Percentiles rank a stretch among this genome's conserved stretches.
Conservation (phyloP, 371 early-diverging fungal genomes). For the Actinomortierella wolfii region DNA sequence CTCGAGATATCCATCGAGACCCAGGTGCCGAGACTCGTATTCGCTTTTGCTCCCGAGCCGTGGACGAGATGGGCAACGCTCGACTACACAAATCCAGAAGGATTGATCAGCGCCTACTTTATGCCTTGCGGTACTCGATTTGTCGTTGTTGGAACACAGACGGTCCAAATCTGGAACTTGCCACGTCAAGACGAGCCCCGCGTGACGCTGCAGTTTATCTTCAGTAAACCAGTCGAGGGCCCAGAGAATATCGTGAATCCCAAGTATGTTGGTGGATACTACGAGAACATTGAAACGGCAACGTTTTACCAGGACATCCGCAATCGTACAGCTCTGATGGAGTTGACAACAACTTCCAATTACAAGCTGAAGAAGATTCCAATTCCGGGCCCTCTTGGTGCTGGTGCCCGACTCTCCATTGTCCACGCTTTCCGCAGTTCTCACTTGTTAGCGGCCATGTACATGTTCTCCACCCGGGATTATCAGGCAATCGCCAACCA, state of each 20-base stretch:
- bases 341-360: slow-evolving; percentile 34
- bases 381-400: slow-evolving; percentile 27
- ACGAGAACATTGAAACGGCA: slow-evolving; percentile 12
- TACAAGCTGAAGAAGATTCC: slow-evolving; percentile 14
- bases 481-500: slow-evolving; percentile 4
- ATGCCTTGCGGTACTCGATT: slow-evolving; percentile 31
- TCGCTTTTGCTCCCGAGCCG: slow-evolving; percentile 44
- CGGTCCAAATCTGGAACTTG: slow-evolving; percentile 42
- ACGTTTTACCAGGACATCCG: slow-evolving; percentile 18
- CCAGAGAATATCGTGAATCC: no score
- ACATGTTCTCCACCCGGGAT: slow-evolving; percentile 19
- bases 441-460: slow-evolving; percentile 32
- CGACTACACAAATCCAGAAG: slow-evolving; percentile 30
- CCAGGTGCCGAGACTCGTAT: slow-evolving; percentile 10
- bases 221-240: slow-evolving; percentile 38
- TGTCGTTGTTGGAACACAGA: slow-evolving; percentile 33
- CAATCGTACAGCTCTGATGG: slow-evolving; percentile 19
- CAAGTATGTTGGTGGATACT: slow-evolving; percentile 34
- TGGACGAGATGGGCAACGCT: slow-evolving; percentile 43
- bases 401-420: slow-evolving; percentile 36
- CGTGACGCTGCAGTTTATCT: slow-evolving; percentile 36
- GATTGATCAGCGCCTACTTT: slow-evolving; percentile 28
- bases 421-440: slow-evolving; percentile 33
- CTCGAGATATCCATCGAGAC: slow-evolving; percentile 13
- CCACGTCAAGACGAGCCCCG: slow-evolving; percentile 28